Conservation (phyloP, 805 yeast species). For the Schizosaccharomyces octosporus region DNA sequence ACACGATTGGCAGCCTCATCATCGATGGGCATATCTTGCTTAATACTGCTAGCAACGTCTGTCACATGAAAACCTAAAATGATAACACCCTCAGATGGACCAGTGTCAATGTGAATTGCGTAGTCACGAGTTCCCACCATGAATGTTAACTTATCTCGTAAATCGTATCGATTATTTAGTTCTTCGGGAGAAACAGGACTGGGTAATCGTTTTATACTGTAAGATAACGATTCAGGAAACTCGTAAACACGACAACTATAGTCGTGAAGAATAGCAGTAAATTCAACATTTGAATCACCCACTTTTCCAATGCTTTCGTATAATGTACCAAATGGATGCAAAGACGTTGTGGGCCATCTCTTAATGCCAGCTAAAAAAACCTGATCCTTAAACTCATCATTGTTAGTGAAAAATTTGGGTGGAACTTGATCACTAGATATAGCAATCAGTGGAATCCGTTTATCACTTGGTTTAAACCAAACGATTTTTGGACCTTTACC, state of each 20-base stretch:
- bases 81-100: constrained; percentile 16
- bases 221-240: constrained; percentile 2
- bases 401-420: constrained; percentile 70
- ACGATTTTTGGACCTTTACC: constrained; percentile 65
- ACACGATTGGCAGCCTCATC: constrained; percentile 79
- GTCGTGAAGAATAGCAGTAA: constrained; percentile 6
- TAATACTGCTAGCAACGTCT: constrained; percentile 51
- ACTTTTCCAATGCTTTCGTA: constrained; percentile 66
- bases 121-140: not conserved
- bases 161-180: not conserved
- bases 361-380: constrained; percentile 85
- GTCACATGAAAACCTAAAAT: constrained; percentile 63
- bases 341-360: constrained; percentile 96
- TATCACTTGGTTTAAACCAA: constrained; percentile 97
- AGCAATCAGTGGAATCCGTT: constrained; percentile 93
- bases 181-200: not conserved
- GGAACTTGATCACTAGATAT: constrained; percentile 73
- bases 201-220: not conserved
- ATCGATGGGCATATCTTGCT: constrained; percentile 57
- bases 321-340: constrained; percentile 91
- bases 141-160: not conserved
- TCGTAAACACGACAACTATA: constrained; percentile 3
- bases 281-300: constrained; percentile 30
- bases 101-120: not conserved
- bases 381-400: constrained; percentile 55